Percentiles rank a stretch among this genome's conserved stretches.
Conservation (phyloP, 2,329 filamentous ascomycete species). For the Dendryphion nanum region DNA sequence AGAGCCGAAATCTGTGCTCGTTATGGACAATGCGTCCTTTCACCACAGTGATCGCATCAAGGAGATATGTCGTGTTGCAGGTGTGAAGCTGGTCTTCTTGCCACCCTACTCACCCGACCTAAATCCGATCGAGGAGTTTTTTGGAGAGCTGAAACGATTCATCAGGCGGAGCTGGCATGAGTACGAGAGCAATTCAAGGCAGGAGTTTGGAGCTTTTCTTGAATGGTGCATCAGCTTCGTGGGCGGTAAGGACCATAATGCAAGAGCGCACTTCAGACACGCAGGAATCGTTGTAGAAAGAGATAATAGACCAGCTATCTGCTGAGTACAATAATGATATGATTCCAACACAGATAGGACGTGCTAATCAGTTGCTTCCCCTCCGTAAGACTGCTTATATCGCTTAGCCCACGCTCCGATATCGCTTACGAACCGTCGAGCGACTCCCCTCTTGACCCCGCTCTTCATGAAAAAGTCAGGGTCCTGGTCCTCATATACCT, state of each 20-base stretch:
- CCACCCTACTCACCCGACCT: constrained; percentile 39
- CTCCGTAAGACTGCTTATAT: neutral
- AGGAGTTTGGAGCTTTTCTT: neutral
- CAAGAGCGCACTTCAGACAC: neutral
- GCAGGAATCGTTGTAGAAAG: neutral
- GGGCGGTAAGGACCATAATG: neutral
- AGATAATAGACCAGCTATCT: too few relatives aligned
- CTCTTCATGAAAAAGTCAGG: neutral
- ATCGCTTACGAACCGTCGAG: neutral
- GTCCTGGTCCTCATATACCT: neutral
- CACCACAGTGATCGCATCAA: constrained; percentile 28
- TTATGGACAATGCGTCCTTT: constrained; percentile 39
- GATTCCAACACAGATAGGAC: too few relatives aligned
- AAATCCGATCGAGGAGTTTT: constrained; percentile 40
- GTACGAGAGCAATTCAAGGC: constrained; percentile 3
- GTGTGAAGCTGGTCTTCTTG: constrained; percentile 34
- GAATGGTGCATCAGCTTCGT: neutral
- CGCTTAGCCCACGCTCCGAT: neutral
- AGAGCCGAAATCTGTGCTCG: constrained; percentile 34
- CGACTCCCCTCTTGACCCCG: neutral
- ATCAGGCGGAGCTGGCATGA: constrained; percentile 29
- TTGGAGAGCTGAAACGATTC: constrained; percentile 37
- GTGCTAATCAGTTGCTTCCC: too few relatives aligned
- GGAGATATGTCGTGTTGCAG: constrained; percentile 28
- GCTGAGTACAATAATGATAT: too few relatives aligned